Evolutionary conservation across 768 basidiomycete genomes (phyloP), one percentile per base, ranked within the genome.

Genomic region (Hirschioporus abietinus): DNA sequence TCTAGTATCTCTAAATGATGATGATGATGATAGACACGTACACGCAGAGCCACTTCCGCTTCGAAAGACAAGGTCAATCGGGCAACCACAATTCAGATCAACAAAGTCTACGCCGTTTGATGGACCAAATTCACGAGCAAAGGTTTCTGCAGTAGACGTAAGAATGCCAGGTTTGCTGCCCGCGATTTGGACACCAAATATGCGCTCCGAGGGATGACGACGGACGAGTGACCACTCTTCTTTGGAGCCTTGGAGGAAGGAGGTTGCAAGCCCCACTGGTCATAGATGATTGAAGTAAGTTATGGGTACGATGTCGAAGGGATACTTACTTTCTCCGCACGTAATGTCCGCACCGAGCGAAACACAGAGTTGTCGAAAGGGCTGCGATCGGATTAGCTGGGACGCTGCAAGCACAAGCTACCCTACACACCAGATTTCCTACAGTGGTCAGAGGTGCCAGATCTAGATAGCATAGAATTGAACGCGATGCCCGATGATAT

Each of bases 61-160:
- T 72, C 91, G 91, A 79, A 96, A 97, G 0, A 99, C 93, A 58
- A 98, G 80, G 76, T 99, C 97, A 71, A 99, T 99, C 3, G 97
- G 97, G 76, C 97, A 99, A 7, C 96, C 96, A 76, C 93, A 93
- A 73, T 99, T 99, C 69, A 99, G 78, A 73, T 99, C 96, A 1
- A 96, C 92, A 71, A 97, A 98, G 72, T 98, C 94, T 24, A 97
- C 77, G 23, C 83, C 82, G 15, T 82, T 80, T 20, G 42, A 52
- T 2, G 42, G 42, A 0, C 81, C 81, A 70, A 87, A 85, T 73
- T 93, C 89, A 68, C 83, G 86, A 1, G 83, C 86, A 27, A 99
- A 83, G 7, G 90, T 81, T 74, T 99, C 96, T 0, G 94, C 92
- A 0, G 90, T 87, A 0, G 93, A 83, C 0, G 89, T 92, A 66